These are phyloP conservation scores for Bruguiera sexangula DNA, from an alignment of 345 rosid genomes.

Conservation along the genomic window DNA sequence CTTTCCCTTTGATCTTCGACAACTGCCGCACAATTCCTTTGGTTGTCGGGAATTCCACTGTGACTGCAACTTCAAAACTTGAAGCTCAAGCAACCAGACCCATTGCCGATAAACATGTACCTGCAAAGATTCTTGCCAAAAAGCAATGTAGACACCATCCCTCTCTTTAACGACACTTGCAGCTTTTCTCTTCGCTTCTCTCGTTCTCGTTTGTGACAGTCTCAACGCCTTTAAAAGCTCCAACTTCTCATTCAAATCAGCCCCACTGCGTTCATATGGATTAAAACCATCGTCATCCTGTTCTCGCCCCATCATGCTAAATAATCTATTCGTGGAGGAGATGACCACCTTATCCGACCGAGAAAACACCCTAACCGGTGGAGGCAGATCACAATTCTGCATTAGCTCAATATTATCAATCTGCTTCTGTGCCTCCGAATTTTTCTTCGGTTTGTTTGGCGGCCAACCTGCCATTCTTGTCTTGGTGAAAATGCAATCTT, in stretches of 20 bases:
- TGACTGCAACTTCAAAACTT: constrained; percentile 32
- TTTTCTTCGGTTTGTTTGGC: constrained; percentile 9
- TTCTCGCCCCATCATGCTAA: not conserved
- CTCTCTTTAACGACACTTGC: constrained; percentile 36
- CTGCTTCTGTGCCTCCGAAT: constrained; percentile 3
- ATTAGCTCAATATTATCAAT: constrained; percentile 22
- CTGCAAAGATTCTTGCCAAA: constrained; percentile 39
- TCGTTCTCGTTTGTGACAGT: constrained; percentile 59
- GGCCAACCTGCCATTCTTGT: constrained; percentile 21
- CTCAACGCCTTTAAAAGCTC: constrained; percentile 60
- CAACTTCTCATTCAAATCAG: constrained; percentile 26
- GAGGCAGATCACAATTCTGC: constrained; percentile 57
- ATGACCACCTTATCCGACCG: constrained; percentile 29
- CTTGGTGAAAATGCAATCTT: no score
- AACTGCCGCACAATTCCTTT: not conserved
- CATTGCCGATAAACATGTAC: constrained; percentile 44
- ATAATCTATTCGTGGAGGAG: constrained; percentile 20
- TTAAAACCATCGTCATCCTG: constrained; percentile 5
- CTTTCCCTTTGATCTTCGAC: constrained; percentile 1
- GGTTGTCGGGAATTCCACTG: constrained; percentile 10
- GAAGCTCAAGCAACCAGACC: constrained; percentile 49
- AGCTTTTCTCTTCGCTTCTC: constrained; percentile 57
- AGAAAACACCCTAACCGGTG: constrained; percentile 43
- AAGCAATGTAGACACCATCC: constrained; percentile 31
- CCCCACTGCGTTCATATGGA: not conserved